Percentiles rank a stretch among this genome's conserved stretches.
Evolutionary conservation across 2,329 filamentous ascomycete genomes (phyloP).

Genomic region (Apiospora aurea): DNA sequence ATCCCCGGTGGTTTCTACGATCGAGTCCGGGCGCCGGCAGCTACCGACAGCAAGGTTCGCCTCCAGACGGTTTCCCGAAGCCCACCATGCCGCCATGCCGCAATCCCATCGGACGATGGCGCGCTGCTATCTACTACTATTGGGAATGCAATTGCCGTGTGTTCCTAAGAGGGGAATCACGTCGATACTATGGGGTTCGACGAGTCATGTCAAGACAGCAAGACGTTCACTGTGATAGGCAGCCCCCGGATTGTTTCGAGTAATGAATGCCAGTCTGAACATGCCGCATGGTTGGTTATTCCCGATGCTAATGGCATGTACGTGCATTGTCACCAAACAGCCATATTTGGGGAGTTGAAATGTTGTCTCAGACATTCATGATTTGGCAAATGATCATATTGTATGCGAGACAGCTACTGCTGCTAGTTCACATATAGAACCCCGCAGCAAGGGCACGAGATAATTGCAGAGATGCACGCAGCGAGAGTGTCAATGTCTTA

Average conservation of each 20-base stretch:
- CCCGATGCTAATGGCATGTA: neutral
- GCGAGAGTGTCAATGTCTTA: neutral
- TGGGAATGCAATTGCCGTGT: neutral
- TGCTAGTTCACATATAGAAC: neutral
- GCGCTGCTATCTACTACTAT: neutral
- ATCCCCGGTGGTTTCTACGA: conserved; percentile 4
- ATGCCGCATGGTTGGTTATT: neutral
- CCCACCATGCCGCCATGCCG: neutral
- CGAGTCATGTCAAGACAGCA: conserved; percentile 1
- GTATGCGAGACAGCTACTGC: neutral
- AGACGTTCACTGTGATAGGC: neutral
- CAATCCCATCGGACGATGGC: conserved; percentile 6
- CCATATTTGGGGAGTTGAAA: conserved; percentile 10
- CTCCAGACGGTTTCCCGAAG: neutral
- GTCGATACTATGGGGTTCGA: neutral
- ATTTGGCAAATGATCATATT: neutral
- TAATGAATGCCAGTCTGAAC: conserved; percentile 6
- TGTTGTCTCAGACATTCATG: neutral
- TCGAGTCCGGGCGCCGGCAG: conserved; percentile 5
- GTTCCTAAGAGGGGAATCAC: too few species aligned
- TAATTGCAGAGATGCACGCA: neutral
- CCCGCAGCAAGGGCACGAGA: conserved; percentile 7
- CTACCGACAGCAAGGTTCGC: conserved; percentile 16
- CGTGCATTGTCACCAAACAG: neutral
- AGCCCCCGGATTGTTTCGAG: conserved; percentile 17